Evolutionary conservation across 495 filamentous ascomycete genomes (phyloP), one percentile per base, ranked within the genome.

Genomic region (Aspergillus campestris): DNA sequence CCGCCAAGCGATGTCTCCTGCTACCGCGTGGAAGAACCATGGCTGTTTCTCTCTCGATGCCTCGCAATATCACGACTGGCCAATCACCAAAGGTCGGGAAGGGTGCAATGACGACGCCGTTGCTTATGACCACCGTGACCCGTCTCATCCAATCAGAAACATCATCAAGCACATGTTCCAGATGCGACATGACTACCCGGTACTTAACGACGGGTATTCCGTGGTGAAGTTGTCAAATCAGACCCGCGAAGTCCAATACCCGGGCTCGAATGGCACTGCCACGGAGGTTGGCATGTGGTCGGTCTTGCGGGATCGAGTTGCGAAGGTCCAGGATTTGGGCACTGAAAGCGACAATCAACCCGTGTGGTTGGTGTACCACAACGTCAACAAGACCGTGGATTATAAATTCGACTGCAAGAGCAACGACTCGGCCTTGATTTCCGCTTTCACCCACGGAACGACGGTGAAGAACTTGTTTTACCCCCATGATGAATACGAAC

Each of bases 251-350:
- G 54, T 79, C 11, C 61, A 69, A 9, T 69, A 78, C 1, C 70
- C 71, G 8, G 81, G 80, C 13, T 82, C 76, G 24, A 60, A 68
- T 15, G 69, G 64, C 0, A 65, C 73, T 0, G 63, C 69, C 0
- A 84, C 83, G 6, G 80, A 84, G 50, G 76, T 73, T 7, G 83
- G 83, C 8, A 70, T 87, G 53, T 87, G 81, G 81, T 83, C 80
- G 45, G 71, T 82, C 30, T 47, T 75, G 31, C 72, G 83, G 12
- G 73, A 70, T 11, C 58, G 64, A 14, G 74, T 72, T 38, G 60
- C 64, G 1, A 62, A 52, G 13, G 51, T 75, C 8, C 82, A 87
- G 53, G 66, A 80, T 43, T 61, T 80, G 9, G 61, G 64, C 8
- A 53, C 50, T 18, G 52, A 62, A 15, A 54, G 48, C 6, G 69